Conservation (phyloP, 2,329 filamentous ascomycete species). For the Nemania sp. region DNA sequence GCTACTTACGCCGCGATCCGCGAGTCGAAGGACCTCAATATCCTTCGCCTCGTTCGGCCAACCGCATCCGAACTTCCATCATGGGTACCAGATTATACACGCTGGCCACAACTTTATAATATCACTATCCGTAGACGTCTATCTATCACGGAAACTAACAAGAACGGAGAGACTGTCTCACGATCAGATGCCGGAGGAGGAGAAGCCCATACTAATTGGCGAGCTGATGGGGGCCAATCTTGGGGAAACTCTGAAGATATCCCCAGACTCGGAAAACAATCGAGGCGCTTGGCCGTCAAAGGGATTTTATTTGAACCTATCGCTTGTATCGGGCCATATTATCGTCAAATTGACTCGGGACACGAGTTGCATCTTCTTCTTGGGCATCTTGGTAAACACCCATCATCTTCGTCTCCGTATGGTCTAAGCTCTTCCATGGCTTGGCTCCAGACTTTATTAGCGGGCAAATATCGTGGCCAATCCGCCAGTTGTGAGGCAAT, state of each 20-base stretch:
- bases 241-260: too few species aligned
- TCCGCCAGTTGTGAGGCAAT: not conserved
- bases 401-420: constrained; percentile 5
- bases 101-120: constrained; percentile 3
- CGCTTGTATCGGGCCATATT: not conserved
- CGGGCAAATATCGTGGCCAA: constrained; percentile 1
- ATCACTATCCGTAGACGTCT: not conserved
- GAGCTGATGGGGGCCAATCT: constrained; percentile 1
- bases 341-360: not conserved
- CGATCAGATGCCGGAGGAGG: not conserved
- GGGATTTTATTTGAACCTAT: constrained; percentile 6
- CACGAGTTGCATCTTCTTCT: not conserved
- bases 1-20: constrained; percentile 6
- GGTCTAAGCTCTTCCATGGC: constrained; percentile 4
- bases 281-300: constrained; percentile 3
- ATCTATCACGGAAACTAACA: not conserved
- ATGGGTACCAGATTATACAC: constrained; percentile 20
- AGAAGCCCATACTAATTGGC: not conserved
- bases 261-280: not conserved
- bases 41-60: constrained; percentile 15
- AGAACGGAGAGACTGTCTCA: not conserved
- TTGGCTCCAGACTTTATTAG: constrained; percentile 5
- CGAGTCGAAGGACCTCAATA: constrained; percentile 8
- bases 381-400: not conserved
- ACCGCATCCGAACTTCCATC: not conserved